Conservation (phyloP, 2,329 filamentous ascomycete genomes). For the Hypoxylon sp. region DNA sequence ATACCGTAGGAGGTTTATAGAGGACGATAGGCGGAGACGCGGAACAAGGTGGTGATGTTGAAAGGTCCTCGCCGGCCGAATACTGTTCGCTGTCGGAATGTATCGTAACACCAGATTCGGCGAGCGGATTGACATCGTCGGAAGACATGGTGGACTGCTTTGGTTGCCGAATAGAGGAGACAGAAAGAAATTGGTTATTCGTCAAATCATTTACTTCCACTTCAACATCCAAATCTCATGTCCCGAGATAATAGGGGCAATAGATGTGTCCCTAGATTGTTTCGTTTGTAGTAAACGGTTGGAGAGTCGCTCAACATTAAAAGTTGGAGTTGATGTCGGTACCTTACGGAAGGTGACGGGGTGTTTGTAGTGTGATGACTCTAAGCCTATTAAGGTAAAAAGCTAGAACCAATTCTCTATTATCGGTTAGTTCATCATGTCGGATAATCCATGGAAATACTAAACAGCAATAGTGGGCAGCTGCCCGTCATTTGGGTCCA, state of each 20-base stretch:
- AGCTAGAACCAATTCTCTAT: background rate
- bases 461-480: background rate
- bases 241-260: too few species aligned
- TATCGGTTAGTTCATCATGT: constrained; percentile 4
- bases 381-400: constrained; percentile 17
- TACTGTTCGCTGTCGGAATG: constrained; percentile 87
- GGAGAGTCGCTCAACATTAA: constrained; percentile 26
- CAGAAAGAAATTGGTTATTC: background rate
- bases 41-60: constrained; percentile 68
- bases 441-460: background rate
- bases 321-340: constrained; percentile 15
- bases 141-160: constrained; percentile 63
- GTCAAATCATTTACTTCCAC: constrained; percentile 1
- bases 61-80: constrained; percentile 69
- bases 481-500: constrained; percentile 28
- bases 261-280: too few species aligned
- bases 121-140: constrained; percentile 63
- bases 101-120: constrained; percentile 79
- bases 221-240: constrained; percentile 9
- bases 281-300: constrained; percentile 18
- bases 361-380: background rate
- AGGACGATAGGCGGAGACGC: constrained; percentile 77
- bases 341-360: background rate
- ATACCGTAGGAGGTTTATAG: constrained; percentile 88
- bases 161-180: background rate